Evolutionary conservation across 805 yeast genomes (phyloP), one percentile per base, ranked within the genome.

Genomic region (Debaryomyces hansenii): DNA sequence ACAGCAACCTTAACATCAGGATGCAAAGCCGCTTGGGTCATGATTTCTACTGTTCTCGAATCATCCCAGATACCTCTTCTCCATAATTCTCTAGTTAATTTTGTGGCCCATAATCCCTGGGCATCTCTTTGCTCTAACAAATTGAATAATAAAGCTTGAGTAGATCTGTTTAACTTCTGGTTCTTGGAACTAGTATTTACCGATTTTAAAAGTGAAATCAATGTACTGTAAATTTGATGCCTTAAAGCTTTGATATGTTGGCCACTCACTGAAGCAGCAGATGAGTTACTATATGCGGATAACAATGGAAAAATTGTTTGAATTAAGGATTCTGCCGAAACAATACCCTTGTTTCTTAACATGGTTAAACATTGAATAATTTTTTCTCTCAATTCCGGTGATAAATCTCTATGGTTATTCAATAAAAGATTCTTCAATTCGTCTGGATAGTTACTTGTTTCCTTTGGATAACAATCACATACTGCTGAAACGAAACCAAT

Each of bases 21-120:
- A 60, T 90, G 97, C 50, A 89, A 68, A 1, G 97, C 90, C 1
- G 98, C 97, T 57, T 90, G 94, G 1, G 96, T 85, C 98, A 94
- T 91, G 59, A 94, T 83, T 67, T 94, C 99, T n/a, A 94, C 96
- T 0, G 98, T 86, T 58, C 97, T 77, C 0, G 96, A 80, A 64
- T 94, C 99, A 65, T 90, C 97, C 99, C 99, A 94, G 48, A 94
- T 87, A 60, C 96, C 96, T 63, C 98, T 80, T 72, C 96, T 81
- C 99, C 99, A 94, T 42, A 94, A 73, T 66, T 94, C 98, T 62
- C 98, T 80, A 4, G 97, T 90, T 47, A 94, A 72, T 59, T 90
- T 91, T 2, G 97, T 88, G 6, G 98, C 97, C 97, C 98, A 94
- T 20, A 94, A 70, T 32, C 97, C 97, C 57, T 86, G 88, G 37